These are phyloP conservation scores for Fusarium aywerte DNA, from an alignment of 2,329 filamentous ascomycete species.

Conservation along the genomic window DNA sequence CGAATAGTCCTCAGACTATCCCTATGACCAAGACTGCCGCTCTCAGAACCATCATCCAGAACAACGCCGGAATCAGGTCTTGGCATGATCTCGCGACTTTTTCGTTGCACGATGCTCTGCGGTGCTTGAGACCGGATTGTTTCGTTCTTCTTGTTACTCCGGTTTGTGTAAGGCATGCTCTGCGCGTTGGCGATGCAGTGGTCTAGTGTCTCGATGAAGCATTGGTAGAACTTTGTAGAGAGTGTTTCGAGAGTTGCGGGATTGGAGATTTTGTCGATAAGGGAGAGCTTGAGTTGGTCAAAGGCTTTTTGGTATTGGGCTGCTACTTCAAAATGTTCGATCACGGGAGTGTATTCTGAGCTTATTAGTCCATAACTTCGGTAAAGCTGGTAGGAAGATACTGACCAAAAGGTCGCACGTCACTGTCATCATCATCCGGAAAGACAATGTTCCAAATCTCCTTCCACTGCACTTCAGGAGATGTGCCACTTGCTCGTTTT, in stretches of 20 bases:
- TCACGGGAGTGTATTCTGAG: conserved; percentile 55
- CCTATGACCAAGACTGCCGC: conserved; percentile 47
- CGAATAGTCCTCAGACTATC: conserved; percentile 50
- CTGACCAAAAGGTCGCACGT: conserved; percentile 49
- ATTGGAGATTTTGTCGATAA: conserved; percentile 54
- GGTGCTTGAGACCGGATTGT: conserved; percentile 31
- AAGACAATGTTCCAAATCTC: conserved; percentile 58
- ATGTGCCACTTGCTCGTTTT: conserved; percentile 54
- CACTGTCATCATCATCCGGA: conserved; percentile 53
- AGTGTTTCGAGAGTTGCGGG: conserved; percentile 53
- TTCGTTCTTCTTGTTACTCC: conserved; percentile 55
- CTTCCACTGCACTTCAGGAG: conserved; percentile 54
- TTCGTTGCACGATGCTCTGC: conserved; percentile 39
- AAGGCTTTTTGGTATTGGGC: conserved; percentile 50
- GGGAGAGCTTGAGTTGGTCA: conserved; percentile 48
- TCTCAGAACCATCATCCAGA: conserved; percentile 54
- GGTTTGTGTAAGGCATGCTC: conserved; percentile 54
- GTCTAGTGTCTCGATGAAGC: conserved; percentile 54
- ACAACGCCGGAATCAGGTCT: conserved; percentile 54
- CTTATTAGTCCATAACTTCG: neutral
- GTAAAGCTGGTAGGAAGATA: fast-evolving
- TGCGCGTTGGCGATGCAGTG: conserved; percentile 51
- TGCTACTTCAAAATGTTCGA: conserved; percentile 56
- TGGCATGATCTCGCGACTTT: conserved; percentile 44
- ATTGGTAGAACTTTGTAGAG: conserved; percentile 54